These are phyloP conservation scores for Populus trichocarpa DNA, from an alignment of 441 rosid genomes.

Conservation along the genomic window DNA sequence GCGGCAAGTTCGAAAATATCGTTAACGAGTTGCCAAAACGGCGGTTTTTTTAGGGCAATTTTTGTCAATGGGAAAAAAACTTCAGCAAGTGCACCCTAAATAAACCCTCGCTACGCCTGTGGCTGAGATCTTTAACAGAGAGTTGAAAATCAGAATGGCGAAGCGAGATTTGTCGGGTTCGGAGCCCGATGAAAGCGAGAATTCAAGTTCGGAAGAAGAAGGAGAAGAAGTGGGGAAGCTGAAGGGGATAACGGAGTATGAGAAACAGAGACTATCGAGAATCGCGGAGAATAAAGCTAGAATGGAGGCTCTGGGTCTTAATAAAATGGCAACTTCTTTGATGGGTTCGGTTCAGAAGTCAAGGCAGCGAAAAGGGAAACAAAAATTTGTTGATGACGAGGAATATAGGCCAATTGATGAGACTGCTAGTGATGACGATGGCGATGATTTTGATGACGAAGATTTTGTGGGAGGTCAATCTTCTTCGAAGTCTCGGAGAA, in stretches of 20 bases:
- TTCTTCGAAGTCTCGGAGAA: slow-evolving; percentile 35
- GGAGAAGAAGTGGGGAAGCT: slow-evolving; percentile 4
- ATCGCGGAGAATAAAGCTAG: slow-evolving; percentile 82
- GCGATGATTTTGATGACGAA: slow-evolving; percentile 25
- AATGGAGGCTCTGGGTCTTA: slow-evolving; percentile 80
- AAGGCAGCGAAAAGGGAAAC: slow-evolving; percentile 37
- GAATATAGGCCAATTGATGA: slow-evolving; percentile 48
- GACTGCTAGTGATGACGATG: slow-evolving; percentile 18
- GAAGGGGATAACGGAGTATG: slow-evolving; percentile 48
- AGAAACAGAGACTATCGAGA: slow-evolving; percentile 68
- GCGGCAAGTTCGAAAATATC: neutral
- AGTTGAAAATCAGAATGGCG: slow-evolving; percentile 19
- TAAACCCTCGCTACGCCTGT: neutral
- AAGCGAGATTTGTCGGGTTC: slow-evolving; percentile 18
- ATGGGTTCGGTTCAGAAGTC: slow-evolving; percentile 33
- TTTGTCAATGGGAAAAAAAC: too few relatives aligned
- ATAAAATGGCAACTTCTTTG: slow-evolving; percentile 51
- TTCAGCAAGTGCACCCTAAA: neutral
- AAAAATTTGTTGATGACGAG: slow-evolving; percentile 47
- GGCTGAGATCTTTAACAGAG: neutral
- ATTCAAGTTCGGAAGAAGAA: slow-evolving; percentile 16
- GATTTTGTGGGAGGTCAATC: slow-evolving; percentile 30
- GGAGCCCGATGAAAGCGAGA: slow-evolving; percentile 22
- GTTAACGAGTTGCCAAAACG: neutral
- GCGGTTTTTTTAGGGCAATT: too few relatives aligned